phyloP scores from a whole-genome alignment of 139 green algal species.

The Micractinium conductrix region DNA sequence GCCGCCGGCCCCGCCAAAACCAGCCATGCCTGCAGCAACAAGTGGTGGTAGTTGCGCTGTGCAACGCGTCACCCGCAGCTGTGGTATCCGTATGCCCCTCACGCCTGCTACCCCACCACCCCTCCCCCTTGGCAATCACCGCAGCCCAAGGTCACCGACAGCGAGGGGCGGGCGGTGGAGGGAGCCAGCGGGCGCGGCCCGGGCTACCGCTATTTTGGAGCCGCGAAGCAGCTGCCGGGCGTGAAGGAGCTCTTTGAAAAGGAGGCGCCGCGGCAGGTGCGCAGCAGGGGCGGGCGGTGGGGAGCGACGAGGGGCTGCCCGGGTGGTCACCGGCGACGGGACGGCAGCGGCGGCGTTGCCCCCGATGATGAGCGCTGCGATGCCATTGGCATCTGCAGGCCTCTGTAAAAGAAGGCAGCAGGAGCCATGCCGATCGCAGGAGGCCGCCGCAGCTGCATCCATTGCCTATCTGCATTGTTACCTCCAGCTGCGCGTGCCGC shows the following conservation, averaged over 20 bases:
- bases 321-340: no score
- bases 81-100: no score
- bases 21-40: no score
- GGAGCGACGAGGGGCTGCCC: neutral
- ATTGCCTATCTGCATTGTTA: neutral
- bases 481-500: neutral
- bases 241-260: conserved; percentile 99
- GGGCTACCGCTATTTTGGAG: conserved; percentile 97
- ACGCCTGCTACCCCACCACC: no score
- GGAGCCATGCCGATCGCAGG: no score
- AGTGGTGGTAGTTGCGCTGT: no score
- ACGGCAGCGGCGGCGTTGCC: no score
- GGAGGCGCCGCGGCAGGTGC: conserved; percentile 71
- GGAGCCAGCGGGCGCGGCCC: conserved; percentile 59
- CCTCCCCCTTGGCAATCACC: no score
- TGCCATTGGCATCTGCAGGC: no score
- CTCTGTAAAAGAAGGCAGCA: no score
- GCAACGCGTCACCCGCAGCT: neutral
- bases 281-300: neutral
- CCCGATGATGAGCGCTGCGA: no score
- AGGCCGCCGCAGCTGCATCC: neutral
- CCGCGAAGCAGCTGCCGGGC: conserved; percentile 96
- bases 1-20: no score
- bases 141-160: conserved; percentile 72
- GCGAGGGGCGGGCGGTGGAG: conserved; percentile 59